phyloP scores from a whole-genome alignment of 2,329 filamentous ascomycete species.

The Diplodia sapinea region DNA sequence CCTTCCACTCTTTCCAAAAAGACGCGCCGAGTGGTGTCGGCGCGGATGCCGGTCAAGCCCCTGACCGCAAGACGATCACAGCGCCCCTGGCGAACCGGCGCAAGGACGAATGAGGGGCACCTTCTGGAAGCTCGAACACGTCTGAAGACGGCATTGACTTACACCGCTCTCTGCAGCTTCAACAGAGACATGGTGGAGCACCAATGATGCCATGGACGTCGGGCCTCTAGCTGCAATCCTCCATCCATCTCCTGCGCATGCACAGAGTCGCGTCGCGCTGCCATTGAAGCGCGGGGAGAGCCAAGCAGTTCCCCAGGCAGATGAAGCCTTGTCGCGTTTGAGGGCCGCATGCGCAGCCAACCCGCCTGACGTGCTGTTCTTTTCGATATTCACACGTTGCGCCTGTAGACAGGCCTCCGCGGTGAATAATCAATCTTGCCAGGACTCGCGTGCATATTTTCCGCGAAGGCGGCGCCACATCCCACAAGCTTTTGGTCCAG shows the following conservation, averaged over 20 bases:
- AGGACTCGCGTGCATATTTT: not conserved
- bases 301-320: not conserved
- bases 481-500: slow-evolving; percentile 19
- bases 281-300: not conserved
- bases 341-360: not conserved
- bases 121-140: slow-evolving; percentile 25
- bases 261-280: too few relatives aligned
- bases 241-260: not conserved
- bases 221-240: not conserved
- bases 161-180: slow-evolving; percentile 17
- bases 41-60: slow-evolving; percentile 27
- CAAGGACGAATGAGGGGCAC: slow-evolving; percentile 19
- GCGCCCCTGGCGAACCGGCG: slow-evolving; percentile 13
- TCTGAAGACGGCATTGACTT: slow-evolving; percentile 30
- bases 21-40: slow-evolving; percentile 29
- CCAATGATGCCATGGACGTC: slow-evolving; percentile 21
- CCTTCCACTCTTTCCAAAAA: slow-evolving; percentile 26
- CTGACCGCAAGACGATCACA: slow-evolving; percentile 21
- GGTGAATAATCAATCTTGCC: not conserved
- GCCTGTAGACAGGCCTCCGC: not conserved
- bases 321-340: not conserved
- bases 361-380: not conserved
- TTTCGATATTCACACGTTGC: slow-evolving; percentile 11
- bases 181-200: slow-evolving; percentile 12
- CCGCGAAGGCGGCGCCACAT: slow-evolving; percentile 1